phyloP scores from a whole-genome alignment of 1,284 basidiomycete species.

The Puccinia brachypodii region DNA sequence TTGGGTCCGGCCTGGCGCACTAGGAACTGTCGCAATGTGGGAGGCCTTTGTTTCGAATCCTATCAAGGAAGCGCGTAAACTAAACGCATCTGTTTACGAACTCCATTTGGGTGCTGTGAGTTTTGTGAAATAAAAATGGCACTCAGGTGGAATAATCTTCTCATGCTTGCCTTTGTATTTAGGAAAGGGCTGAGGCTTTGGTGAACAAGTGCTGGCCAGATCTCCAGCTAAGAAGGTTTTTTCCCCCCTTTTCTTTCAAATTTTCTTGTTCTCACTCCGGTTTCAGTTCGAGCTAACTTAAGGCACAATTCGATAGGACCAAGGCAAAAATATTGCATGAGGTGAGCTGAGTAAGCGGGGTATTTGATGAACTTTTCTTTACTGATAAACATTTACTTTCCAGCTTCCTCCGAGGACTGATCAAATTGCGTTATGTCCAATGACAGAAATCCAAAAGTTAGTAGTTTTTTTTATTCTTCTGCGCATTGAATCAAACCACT shows the following conservation, averaged over 20 bases:
- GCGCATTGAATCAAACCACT: not conserved
- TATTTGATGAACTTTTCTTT: not conserved
- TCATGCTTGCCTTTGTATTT: not conserved
- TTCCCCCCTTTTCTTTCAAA: not conserved
- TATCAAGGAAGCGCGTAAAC: constrained; percentile 24
- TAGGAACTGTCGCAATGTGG: constrained; percentile 39
- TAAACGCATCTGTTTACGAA: constrained; percentile 40
- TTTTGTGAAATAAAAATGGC: not conserved
- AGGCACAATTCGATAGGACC: not conserved
- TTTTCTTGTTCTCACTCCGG: not conserved
- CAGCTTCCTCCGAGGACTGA: constrained; percentile 36
- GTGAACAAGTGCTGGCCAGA: constrained; percentile 45
- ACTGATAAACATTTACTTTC: constrained; percentile 7
- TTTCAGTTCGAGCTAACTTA: not conserved
- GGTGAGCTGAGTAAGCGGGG: not conserved
- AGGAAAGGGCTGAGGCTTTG: constrained; percentile 31
- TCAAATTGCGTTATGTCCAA: constrained; percentile 44
- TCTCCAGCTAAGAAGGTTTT: constrained; percentile 38
- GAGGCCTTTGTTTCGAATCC: constrained; percentile 39
- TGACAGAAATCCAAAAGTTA: constrained; percentile 33
- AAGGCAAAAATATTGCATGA: constrained; percentile 44
- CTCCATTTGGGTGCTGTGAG: constrained; percentile 20
- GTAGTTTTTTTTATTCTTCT: not conserved
- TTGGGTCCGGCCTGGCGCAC: constrained; percentile 40
- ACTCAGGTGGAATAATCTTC: not conserved